Conservation (phyloP, 257 asterid species). For the Scutellaria galericulata region DNA sequence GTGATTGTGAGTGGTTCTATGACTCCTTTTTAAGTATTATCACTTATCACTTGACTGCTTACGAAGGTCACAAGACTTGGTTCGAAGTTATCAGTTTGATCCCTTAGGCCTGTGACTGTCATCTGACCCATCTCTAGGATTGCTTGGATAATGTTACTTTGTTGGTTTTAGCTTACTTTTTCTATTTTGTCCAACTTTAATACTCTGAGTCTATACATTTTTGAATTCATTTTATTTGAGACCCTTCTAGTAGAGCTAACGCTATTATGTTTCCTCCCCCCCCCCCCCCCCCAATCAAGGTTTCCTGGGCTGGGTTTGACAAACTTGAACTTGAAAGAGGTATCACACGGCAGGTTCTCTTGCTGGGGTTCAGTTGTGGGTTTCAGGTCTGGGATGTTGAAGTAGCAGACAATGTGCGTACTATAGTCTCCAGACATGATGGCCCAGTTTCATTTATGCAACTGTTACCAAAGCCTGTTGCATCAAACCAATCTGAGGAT, state of each 20-base stretch:
- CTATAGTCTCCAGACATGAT: conserved; percentile 82
- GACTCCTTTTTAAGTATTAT: not conserved
- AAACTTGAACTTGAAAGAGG: conserved; percentile 56
- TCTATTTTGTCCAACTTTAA: not conserved
- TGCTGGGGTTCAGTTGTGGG: conserved; percentile 75
- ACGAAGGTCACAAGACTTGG: not conserved
- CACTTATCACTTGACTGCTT: not conserved
- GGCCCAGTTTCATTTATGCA: conserved; percentile 92
- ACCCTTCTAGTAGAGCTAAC: conserved; percentile 12
- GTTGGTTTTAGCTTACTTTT: not conserved
- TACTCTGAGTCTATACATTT: not conserved
- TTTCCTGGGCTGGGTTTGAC: conserved; percentile 81
- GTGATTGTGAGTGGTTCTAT: not conserved
- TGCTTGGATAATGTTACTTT: not conserved
- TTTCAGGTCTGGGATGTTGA: conserved; percentile 98
- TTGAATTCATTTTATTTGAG: not conserved
- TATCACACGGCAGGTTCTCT: conserved; percentile 48
- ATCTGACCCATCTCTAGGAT: not conserved
- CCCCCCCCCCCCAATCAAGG: conserved; percentile 49
- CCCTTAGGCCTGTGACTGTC: not conserved
- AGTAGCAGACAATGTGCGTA: conserved; percentile 75
- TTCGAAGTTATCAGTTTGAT: conserved; percentile 4
- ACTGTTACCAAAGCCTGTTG: conserved; percentile 57
- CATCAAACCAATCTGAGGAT: conserved; percentile 56
- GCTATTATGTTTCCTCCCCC: conserved; percentile 13